Evolutionary conservation across 306 rosid genomes (phyloP), one percentile per base, ranked within the genome.

Genomic region (Nissolia schottii): DNA sequence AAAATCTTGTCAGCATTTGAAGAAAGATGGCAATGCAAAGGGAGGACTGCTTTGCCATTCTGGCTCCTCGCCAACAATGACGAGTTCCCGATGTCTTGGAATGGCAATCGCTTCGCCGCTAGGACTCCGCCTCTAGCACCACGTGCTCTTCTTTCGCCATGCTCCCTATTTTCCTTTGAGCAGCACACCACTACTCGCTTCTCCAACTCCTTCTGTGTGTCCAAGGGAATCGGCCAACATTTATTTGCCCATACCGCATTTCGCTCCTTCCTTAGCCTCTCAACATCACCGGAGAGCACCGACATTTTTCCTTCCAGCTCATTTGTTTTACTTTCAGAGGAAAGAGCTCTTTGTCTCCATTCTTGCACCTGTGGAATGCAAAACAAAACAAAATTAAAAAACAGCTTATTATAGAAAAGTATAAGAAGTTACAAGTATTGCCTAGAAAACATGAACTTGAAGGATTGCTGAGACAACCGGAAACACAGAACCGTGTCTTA

Each of bases 311-410:
- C 82, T 81, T 86, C 85, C 6, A 87, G 74, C 54, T 77, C 86
- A 18, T 62, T 75, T 49, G 79, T 82, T 73, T 83, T 86, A 61
- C 31, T 80, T 72, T 87, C 96, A 6, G 86, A 85, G 43, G 88
- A 77, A 3, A 79, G 65, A 37, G 97, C 96, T 71, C 79, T 89
- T 63, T 89, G 63, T 78, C 66, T 94, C 98, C 98, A 94, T 71
- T 94, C 96, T 79, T 89, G 91, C 73, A 87, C 91, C 98, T 94
- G 57, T 14, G 31, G 61, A 73, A 11, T n/a, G n/a, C n/a, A n/a
- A 60, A 64, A 28, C 6, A 46, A 0, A 35, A 71, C 19, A n/a
- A n/a, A n/a, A n/a, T n/a, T n/a, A 20, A 46, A 14, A 22, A 63
- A 28, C 31, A 50, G 16, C 1, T 50, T n/a, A 7, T 13, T 60